Evolutionary conservation across 768 basidiomycete species (phyloP), one percentile per base, ranked within the genome.

Genomic region (Hortiboletus campestris): DNA sequence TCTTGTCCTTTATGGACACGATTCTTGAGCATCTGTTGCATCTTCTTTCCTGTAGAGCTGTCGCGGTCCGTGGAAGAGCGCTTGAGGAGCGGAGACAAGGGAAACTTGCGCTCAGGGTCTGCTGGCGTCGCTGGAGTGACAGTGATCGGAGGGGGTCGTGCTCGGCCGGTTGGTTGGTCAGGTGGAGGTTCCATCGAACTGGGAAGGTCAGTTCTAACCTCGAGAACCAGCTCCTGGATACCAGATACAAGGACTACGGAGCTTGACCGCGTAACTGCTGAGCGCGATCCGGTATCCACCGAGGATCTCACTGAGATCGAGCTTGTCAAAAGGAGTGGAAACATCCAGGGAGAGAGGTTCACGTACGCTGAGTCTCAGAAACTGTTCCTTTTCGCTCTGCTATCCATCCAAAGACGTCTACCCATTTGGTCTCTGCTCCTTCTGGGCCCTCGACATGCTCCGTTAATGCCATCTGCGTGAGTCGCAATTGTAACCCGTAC

Each of bases 361-460:
- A 55, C 71, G 46, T 51, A 72, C 70, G 29, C 16, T 65, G 69
- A 25, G 57, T 58, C 34, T 71, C 70, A 11, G 67, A 61, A 29
- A 50, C 53, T 0, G 63, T 62, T 36, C 76, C 77, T 25, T 75
- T 78, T 62, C 78, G 76, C 53, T 85, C 86, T 0, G 93, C 86
- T 65, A 94, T 86, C 89, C 90, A 97, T 6, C 81, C 75, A 69
- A 95, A 96, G 9, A 93, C 80, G 28, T 93, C 91, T 16, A 93
- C 76, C 83, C 93, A 94, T 53, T 84, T 85, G 17, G 75, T 73
- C 58, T 89, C 86, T 0, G 94, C 94, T 39, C 84, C 83, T 63
- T 95, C 92, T 0, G 93, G 80, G 0, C 97, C 96, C 36, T 94
- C 88, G 17, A 89, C 80, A 35, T 86, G 81, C 72, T 98, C 97